Percentiles rank a stretch among this genome's conserved stretches.
Conservation (phyloP, 2,329 filamentous ascomycete species). For the Lasiodiplodia citricola region DNA sequence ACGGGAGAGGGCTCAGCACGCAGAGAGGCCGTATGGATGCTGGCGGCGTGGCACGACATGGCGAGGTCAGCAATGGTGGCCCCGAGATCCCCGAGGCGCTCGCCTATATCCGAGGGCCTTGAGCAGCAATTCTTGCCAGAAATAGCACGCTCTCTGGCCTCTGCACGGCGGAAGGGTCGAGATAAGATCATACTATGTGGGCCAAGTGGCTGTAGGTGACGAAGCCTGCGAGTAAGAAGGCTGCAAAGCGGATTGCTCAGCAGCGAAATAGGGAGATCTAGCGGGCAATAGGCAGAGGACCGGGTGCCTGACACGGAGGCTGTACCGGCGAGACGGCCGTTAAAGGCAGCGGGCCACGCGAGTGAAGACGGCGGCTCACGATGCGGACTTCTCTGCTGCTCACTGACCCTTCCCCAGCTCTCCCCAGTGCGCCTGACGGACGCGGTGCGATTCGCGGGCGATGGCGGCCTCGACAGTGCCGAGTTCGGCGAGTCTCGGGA, state of each 20-base stretch:
- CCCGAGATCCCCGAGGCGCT: conserved; percentile 3
- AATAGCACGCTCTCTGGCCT: neutral
- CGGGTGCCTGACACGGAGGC: conserved; percentile 8
- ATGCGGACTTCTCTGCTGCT: neutral
- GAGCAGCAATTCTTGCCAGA: neutral
- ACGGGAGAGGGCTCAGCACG: neutral
- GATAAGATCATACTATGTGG: conserved; percentile 12
- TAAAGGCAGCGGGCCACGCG: conserved; percentile 8
- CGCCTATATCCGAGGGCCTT: conserved; percentile 5
- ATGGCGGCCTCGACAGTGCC: conserved; percentile 12
- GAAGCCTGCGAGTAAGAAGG: conserved; percentile 16
- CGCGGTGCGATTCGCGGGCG: conserved; percentile 3
- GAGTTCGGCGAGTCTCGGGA: conserved; percentile 25
- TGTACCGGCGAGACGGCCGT: neutral
- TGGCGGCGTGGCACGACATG: neutral
- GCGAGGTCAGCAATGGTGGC: neutral
- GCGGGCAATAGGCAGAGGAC: neutral
- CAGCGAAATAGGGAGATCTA: conserved; percentile 15
- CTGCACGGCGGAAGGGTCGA: neutral
- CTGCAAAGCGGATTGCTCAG: neutral
- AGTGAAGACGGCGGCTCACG: neutral
- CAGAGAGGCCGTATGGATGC: neutral
- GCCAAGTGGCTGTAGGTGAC: conserved; percentile 15
- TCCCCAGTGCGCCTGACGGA: neutral
- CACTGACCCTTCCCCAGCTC: neutral